Evolutionary conservation across 345 rosid species (phyloP), one percentile per base, ranked within the genome.

Genomic region (Erucastrum elatum): DNA sequence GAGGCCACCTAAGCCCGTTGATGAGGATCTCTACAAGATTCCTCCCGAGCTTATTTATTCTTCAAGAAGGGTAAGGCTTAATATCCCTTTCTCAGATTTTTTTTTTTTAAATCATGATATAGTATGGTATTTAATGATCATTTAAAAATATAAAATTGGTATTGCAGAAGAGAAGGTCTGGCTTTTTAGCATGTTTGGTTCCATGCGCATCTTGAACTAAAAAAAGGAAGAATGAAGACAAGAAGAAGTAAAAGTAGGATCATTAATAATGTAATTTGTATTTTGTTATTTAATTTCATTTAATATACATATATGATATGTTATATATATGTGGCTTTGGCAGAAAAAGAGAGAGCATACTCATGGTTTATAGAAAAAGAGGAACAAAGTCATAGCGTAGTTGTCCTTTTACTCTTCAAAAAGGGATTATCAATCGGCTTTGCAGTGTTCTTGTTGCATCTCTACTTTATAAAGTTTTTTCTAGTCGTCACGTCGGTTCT

Each of bases 11-110:
- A 88, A 88, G 76, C 83, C 98, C 6, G 90, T 93, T 3, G 98
- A 93, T 41, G 98, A 93, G 78, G 98, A 93, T 79, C 98, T 93
- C 77, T 93, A 93, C 87, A 89, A 91, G 86, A 88, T 93, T 39
- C 94, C 96, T 29, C 91, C 98, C 10, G 90, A 93, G 71, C 87
- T 93, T 59, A 88, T 93, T 39, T 84, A 79, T 70, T 86, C 91
- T 29, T 81, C 88, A 80, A 87, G 83, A 30, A 81, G 88, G 84
- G 96, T 90, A 67, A 62, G 51, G 16, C 29, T 41, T 44, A 8
- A 3, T 3, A 15, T 41, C 10, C 10, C 30, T 2, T 30, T 31
- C 51, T 3, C 56, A 61, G 13, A 1, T 16, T 15, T 6, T 6
- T 53, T 53, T 15, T 33, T 33, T 33, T 33, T 33, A 33, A 33